These are phyloP conservation scores for Saccharata proteae DNA, from an alignment of 2,329 filamentous ascomycete species.

Conservation along the genomic window DNA sequence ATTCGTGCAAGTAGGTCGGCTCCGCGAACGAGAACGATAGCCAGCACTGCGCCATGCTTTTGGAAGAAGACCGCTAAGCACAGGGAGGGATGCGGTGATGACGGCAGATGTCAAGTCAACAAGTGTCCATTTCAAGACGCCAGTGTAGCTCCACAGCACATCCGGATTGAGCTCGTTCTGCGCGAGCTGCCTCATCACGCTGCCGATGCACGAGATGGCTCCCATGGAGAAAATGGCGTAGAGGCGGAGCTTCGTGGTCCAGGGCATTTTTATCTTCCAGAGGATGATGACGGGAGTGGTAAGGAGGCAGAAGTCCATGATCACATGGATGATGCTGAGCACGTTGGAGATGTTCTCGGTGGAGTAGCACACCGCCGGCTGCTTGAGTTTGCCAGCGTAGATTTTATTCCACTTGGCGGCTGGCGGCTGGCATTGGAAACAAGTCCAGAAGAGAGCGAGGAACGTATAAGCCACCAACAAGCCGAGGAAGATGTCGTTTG, in stretches of 20 bases:
- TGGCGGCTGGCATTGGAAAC: slow-evolving; percentile 19
- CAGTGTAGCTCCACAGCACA: slow-evolving; percentile 5
- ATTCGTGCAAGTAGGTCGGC: neutral
- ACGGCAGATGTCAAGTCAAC: slow-evolving; percentile 5
- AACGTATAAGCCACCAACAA: slow-evolving; percentile 18
- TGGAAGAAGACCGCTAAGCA: slow-evolving; percentile 3
- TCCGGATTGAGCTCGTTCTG: slow-evolving; percentile 3
- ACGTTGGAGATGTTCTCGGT: slow-evolving; percentile 12
- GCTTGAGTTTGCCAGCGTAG: slow-evolving; percentile 13
- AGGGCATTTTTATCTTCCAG: slow-evolving; percentile 22
- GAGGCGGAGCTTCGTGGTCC: slow-evolving; percentile 19
- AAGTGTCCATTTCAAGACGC: slow-evolving; percentile 6
- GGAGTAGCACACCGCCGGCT: slow-evolving; percentile 13
- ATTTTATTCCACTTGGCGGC: slow-evolving; percentile 17
- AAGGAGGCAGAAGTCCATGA: slow-evolving; percentile 24
- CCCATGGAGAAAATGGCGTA: slow-evolving; percentile 23
- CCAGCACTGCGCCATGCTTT: slow-evolving; percentile 1
- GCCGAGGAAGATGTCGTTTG: slow-evolving; percentile 21
- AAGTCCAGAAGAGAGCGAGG: slow-evolving; percentile 18
- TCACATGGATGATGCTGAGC: slow-evolving; percentile 21
- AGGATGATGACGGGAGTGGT: slow-evolving; percentile 23
- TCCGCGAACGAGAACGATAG: neutral
- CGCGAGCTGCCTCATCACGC: slow-evolving; percentile 5
- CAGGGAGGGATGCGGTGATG: slow-evolving; percentile 5
- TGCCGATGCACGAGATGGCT: slow-evolving; percentile 18